These are phyloP conservation scores for Alectoria sarmentosa DNA, from an alignment of 495 filamentous ascomycete species.

Conservation along the genomic window DNA sequence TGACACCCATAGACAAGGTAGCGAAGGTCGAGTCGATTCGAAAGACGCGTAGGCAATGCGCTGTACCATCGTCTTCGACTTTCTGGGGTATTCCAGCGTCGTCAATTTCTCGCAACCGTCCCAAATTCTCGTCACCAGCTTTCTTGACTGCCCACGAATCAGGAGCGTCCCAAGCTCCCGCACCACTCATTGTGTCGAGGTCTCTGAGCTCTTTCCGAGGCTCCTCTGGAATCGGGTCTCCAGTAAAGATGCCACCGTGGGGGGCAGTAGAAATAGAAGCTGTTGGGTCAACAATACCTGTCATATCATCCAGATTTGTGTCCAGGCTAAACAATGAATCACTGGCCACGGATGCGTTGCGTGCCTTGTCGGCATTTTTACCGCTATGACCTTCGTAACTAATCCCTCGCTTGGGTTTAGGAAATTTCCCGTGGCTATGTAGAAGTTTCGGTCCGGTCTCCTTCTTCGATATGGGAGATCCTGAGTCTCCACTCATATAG, in stretches of 20 bases:
- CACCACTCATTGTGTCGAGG: conserved; percentile 28
- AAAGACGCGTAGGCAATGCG: conserved; percentile 94
- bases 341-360: conserved; percentile 40
- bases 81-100: conserved; percentile 48
- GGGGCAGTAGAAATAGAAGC: conserved; percentile 45
- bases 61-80: conserved; percentile 56
- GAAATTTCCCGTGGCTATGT: conserved; percentile 29
- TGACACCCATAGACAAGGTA: conserved; percentile 72
- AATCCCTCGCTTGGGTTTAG: conserved; percentile 45
- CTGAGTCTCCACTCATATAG: conserved; percentile 20
- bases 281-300: conserved; percentile 58
- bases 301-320: conserved; percentile 75
- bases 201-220: conserved; percentile 28
- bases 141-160: conserved; percentile 89
- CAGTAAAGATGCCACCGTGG: conserved; percentile 48
- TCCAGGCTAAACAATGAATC: conserved; percentile 63
- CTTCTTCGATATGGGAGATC: conserved; percentile 24
- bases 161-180: conserved; percentile 71
- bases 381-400: conserved; percentile 41
- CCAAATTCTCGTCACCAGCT: conserved; percentile 55
- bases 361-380: conserved; percentile 30
- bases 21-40: conserved; percentile 89
- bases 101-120: conserved; percentile 52
- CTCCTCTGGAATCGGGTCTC: conserved; percentile 42
- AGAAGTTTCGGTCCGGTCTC: conserved; percentile 21